A percentile compares a stretch with the other conserved stretches of the same genome.
Evolutionary conservation across 208 protist genomes (phyloP).

Genomic region (Acanthamoeba healyi): DNA sequence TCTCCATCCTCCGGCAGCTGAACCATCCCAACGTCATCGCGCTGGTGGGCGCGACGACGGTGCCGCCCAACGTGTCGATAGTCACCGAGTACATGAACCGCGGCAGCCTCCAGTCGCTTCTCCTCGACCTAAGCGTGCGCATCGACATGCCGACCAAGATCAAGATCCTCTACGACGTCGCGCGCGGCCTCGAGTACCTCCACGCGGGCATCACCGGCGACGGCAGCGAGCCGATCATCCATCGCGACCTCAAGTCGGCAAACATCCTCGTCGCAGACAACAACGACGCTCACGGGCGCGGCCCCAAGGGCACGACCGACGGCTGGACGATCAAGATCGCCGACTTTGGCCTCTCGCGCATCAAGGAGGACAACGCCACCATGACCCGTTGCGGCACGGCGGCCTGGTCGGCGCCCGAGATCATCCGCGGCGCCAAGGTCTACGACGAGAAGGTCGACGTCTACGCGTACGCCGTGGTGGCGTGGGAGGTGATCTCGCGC

Average conservation of each 20-base stretch:
- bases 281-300: not conserved
- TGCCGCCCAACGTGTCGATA: constrained; percentile 81
- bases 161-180: constrained; percentile 43
- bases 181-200: constrained; percentile 77
- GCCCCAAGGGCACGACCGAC: not conserved
- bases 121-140: constrained; percentile 31
- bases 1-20: not conserved
- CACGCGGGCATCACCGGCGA: constrained; percentile 34
- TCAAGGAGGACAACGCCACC: constrained; percentile 34
- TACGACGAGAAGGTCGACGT: constrained; percentile 84
- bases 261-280: constrained; percentile 62
- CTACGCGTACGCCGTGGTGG: constrained; percentile 86
- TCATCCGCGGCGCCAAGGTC: constrained; percentile 74
- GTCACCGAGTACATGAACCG: constrained; percentile 79
- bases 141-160: not conserved
- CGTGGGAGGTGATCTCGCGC: constrained; percentile 88
- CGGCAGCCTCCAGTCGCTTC: constrained; percentile 78
- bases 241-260: constrained; percentile 80
- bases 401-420: constrained; percentile 88
- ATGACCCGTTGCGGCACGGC: constrained; percentile 79
- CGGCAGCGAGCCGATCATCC: constrained; percentile 68
- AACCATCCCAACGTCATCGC: not conserved
- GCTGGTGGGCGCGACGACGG: constrained; percentile 73
- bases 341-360: constrained; percentile 78
- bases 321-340: constrained; percentile 66